Evolutionary conservation across 306 rosid species (phyloP), one percentile per base, ranked within the genome.

Genomic region (Potentilla sterilis): DNA sequence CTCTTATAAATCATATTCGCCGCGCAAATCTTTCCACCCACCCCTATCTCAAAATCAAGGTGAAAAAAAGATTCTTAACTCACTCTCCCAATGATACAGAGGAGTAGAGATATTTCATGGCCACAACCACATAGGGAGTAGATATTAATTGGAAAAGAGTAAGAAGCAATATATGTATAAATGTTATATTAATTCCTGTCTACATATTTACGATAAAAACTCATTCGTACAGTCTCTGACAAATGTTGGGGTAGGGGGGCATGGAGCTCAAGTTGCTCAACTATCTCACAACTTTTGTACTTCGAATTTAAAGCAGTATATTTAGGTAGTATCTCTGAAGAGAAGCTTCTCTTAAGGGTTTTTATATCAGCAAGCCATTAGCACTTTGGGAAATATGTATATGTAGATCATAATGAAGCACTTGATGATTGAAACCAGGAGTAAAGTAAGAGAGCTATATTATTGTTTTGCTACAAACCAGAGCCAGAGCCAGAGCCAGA

Each of bases 371-470:
- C 62, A 70, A 49, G 67, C 2, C 67, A 34, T 72, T 37, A 34
- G 59, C 37, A 52, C 47, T 71, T 37, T 37, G 48, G 75, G 75
- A 71, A 70, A 71, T 52, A 71, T 52, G 37, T 28, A 37, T 14
- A 32, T 32, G n/a, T 38, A 52, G 65, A 52, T 71, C 75, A 71
- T 71, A 7, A 35, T 42, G 75, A 37, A 70, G 43, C 64, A 52
- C 48, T 71, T 54, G 75, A 70, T 47, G 73, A 46, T 71, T 71
- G 75, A 11, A 71, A 11, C 48, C 64, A 61, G 41, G 13, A 71
- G n/a, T 70, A 49, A 70, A 11, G 6, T n/a, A 51, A 52, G 64
- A 52, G 65, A 62, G 19, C 21, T 34, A 62, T 62, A 62, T 6
- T 62, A 62, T 32, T 62, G 1, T 62, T 62, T 34, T 32, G 41